Base-by-base conservation (phyloP, 768 basidiomycete species). In the Xerocomus potaroensis region DNA sequence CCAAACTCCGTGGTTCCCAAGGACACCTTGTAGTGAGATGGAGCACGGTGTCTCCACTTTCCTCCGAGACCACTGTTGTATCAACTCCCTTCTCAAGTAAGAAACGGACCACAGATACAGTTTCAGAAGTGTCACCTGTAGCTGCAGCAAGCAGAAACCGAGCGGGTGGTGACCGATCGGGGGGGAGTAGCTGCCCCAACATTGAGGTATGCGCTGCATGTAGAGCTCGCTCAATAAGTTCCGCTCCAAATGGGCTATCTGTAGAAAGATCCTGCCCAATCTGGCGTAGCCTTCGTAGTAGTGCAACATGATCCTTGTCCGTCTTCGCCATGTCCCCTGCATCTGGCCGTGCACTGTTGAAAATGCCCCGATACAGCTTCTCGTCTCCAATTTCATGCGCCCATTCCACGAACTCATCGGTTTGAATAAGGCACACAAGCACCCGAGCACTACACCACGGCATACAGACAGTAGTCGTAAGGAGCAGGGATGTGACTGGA, bases 41-140 rank as follows among this genome's bases (percentile, higher is more conserved):
- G 9, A 39, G 38, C 3, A 27, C 40, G 2, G 40, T 41, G 12
- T 41, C 26, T 26, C 27, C 18, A 14, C 18, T 5, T 18, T 12
- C 15, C n/a, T 16, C 27, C 27, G 27, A 29, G 12, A n/a, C 30
- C 2, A 2, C 21, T 7, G 29, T 21, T 4, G 41, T 8, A 15
- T 48, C 21, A 12, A 26, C 41, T 4, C 51, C 54, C 2, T 47
- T 40, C 9, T 19, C 5, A 19, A 55, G 21, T 5, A 55, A n/a
- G n/a, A n/a, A n/a, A n/a, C n/a, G n/a, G n/a, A n/a, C n/a, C n/a
- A n/a, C n/a, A n/a, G n/a, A n/a, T n/a, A n/a, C n/a, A n/a, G n/a
- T n/a, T n/a, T n/a, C n/a, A n/a, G n/a, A n/a, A n/a, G n/a, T n/a
- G n/a, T n/a, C n/a, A n/a, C n/a, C n/a, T n/a, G n/a, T n/a, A n/a